Evolutionary conservation across 257 asterid genomes (phyloP).

Genomic region (Phtheirospermum japonicum): DNA sequence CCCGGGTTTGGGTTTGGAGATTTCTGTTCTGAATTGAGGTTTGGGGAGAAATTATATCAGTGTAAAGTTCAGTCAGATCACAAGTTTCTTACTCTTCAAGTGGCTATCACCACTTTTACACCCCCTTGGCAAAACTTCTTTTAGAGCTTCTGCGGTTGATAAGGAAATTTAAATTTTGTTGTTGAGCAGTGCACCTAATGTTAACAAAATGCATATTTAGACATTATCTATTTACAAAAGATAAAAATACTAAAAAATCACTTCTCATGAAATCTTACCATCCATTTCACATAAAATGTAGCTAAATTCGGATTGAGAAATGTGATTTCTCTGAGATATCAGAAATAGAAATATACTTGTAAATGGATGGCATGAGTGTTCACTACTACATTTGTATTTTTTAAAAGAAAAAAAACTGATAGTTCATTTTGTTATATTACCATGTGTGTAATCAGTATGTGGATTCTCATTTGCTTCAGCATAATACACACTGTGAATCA

Average conservation of each 20-base stretch:
- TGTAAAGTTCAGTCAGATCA: conserved; percentile 16
- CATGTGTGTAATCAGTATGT: conserved; percentile 46
- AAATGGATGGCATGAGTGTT: conserved; percentile 31
- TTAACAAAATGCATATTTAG: conserved; percentile 21
- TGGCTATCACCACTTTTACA: conserved; percentile 88
- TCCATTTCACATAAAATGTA: conserved; percentile 98
- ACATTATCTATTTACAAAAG: conserved; percentile 6
- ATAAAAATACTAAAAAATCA: not conserved
- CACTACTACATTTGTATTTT: conserved; percentile 16
- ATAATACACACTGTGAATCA: conserved; percentile 74
- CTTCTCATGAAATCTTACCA: conserved; percentile 50
- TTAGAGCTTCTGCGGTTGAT: conserved; percentile 76
- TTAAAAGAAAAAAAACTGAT: conserved; percentile 22
- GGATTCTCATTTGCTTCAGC: conserved; percentile 49
- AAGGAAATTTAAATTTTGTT: conserved; percentile 79
- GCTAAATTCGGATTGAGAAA: conserved; percentile 72
- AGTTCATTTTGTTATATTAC: conserved; percentile 44
- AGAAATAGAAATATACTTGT: conserved; percentile 40
- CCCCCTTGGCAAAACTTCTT: conserved; percentile 91
- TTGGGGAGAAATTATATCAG: conserved; percentile 23
- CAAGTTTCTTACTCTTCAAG: conserved; percentile 78
- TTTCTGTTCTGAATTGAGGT: too few species aligned
- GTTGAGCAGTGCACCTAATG: conserved; percentile 87
- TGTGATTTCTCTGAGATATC: conserved; percentile 52
- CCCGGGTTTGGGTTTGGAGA: too few species aligned